Evolutionary conservation across 139 green algal genomes (phyloP).

Genomic region (Chlorella sp.): DNA sequence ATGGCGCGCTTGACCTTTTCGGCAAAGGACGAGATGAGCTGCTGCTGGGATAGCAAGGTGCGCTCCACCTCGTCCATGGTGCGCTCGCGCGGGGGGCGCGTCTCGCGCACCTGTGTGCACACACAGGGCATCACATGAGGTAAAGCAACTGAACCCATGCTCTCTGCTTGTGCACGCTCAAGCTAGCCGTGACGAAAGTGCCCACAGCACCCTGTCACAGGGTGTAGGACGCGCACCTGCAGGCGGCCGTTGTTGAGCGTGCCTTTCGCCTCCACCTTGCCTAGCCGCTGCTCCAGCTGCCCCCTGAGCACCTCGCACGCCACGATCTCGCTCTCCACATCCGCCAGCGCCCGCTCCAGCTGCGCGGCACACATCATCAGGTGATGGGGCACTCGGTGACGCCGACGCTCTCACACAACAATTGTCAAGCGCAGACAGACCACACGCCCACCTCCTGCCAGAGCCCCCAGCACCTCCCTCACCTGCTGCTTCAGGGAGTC

Average conservation of each 20-base stretch:
- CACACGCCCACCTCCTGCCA: neutral
- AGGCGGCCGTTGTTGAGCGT: neutral
- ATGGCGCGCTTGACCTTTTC: constrained; percentile 33
- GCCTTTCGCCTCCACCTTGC: neutral
- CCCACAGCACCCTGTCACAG: neutral
- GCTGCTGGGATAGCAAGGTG: constrained; percentile 28
- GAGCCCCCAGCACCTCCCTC: neutral
- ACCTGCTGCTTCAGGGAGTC: neutral
- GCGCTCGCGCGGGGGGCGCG: constrained; percentile 17
- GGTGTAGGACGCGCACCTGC: neutral
- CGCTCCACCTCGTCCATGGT: constrained; percentile 41
- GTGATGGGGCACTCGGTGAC: neutral
- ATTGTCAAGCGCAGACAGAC: neutral
- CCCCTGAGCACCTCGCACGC: neutral
- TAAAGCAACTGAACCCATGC: too few relatives aligned
- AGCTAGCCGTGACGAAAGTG: too few relatives aligned
- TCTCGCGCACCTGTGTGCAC: constrained; percentile 12
- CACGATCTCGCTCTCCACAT: neutral
- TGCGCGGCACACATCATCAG: neutral
- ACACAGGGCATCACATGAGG: too few relatives aligned
- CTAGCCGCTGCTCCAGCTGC: neutral
- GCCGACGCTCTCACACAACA: neutral
- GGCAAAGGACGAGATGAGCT: constrained; percentile 21
- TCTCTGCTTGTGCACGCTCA: neutral
- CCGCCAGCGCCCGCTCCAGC: neutral